A percentile compares a stretch with the other conserved stretches of the same genome.
Evolutionary conservation across 768 basidiomycete genomes (phyloP).

Genomic region (Termitomyces sp.): DNA sequence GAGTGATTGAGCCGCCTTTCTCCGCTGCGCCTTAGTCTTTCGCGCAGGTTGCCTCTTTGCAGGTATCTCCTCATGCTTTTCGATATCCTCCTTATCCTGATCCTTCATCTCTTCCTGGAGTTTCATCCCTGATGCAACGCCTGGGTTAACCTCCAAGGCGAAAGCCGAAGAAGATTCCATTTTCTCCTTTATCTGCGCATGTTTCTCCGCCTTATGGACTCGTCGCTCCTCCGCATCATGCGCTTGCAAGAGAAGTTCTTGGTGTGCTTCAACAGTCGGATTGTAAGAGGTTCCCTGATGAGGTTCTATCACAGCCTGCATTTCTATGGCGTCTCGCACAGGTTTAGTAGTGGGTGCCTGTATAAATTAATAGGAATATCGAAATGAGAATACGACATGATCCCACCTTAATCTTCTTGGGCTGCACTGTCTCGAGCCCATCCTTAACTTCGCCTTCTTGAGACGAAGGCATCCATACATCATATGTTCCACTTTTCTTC

Average conservation of each 20-base stretch:
- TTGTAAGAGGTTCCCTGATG: constrained; percentile 90
- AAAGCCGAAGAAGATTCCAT: constrained; percentile 29
- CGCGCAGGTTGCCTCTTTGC: constrained; percentile 37
- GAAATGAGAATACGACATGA: background rate
- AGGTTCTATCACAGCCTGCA: constrained; percentile 66
- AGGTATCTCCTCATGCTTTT: constrained; percentile 21
- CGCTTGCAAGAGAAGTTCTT: constrained; percentile 64
- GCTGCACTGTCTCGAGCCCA: constrained; percentile 36
- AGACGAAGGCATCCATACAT: constrained; percentile 49
- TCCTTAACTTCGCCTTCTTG: constrained; percentile 28
- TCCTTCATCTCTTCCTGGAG: constrained; percentile 34
- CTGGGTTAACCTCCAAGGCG: constrained; percentile 11
- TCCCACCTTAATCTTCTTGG: constrained; percentile 49
- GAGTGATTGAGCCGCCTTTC: constrained; percentile 57
- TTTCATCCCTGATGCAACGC: constrained; percentile 7
- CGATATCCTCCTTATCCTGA: constrained; percentile 33
- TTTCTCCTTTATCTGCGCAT: constrained; percentile 48
- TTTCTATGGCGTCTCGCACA: constrained; percentile 47
- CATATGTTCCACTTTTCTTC: constrained; percentile 60
- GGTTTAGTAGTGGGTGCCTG: constrained; percentile 46
- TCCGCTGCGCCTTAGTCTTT: constrained; percentile 49
- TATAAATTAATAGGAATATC: background rate
- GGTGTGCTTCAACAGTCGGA: constrained; percentile 69
- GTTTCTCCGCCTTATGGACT: constrained; percentile 46
- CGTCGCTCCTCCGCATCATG: constrained; percentile 59